phyloP scores from a whole-genome alignment of 345 rosid genomes.

The Rubroshorea leprosula region DNA sequence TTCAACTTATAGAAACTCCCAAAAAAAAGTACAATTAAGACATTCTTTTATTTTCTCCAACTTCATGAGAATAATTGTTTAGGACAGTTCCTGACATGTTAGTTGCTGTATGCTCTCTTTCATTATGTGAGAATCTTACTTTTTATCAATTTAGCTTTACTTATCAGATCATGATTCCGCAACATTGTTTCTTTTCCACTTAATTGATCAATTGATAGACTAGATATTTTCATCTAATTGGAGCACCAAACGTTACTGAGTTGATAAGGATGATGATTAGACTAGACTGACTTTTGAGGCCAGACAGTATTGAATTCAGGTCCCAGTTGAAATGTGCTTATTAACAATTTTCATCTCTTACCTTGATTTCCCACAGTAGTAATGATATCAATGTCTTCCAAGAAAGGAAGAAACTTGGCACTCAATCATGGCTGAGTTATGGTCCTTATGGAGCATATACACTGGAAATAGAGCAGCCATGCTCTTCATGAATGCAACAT shows the following conservation, averaged over 20 bases:
- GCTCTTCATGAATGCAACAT: constrained; percentile 11
- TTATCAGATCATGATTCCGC: too few species aligned
- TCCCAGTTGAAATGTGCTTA: too few species aligned
- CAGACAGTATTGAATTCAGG: too few species aligned
- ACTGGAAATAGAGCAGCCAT: not conserved
- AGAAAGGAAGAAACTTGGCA: constrained; percentile 6
- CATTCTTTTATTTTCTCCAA: constrained; percentile 27
- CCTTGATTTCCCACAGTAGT: constrained; percentile 15
- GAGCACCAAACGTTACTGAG: too few species aligned
- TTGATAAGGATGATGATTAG: too few species aligned
- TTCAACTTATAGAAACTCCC: constrained; percentile 14
- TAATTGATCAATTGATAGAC: too few species aligned
- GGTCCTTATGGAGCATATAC: constrained; percentile 5
- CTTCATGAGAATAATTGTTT: constrained; percentile 20
- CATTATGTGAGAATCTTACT: constrained; percentile 2
- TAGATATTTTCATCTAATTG: too few species aligned
- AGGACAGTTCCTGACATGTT: constrained; percentile 17
- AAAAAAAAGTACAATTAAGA: constrained; percentile 17
- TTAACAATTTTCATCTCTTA: constrained; percentile 1
- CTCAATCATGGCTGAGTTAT: constrained; percentile 5
- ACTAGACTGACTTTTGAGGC: too few species aligned
- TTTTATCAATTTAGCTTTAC: not conserved
- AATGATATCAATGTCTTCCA: constrained; percentile 6
- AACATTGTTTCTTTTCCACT: too few species aligned
- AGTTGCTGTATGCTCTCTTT: constrained; percentile 2